Evolutionary conservation across 163 green algal genomes (phyloP).

Genomic region (Coccomyxa subellipsoidea): DNA sequence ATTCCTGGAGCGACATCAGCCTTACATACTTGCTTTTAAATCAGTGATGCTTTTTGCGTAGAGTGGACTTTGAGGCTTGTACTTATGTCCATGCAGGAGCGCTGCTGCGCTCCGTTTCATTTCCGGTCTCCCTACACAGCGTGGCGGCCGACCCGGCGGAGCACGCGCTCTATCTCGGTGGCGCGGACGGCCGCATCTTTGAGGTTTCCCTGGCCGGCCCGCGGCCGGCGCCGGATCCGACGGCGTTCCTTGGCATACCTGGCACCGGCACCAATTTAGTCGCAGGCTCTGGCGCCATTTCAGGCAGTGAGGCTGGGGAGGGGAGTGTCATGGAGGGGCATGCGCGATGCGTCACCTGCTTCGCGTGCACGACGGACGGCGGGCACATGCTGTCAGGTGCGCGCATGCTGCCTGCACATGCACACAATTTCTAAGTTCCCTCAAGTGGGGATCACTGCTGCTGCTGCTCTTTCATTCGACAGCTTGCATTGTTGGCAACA

Average conservation of each 20-base stretch:
- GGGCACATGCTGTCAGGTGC: conserved; percentile 20
- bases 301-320: neutral
- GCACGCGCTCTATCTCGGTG: conserved; percentile 61
- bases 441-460: neutral
- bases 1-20: too few species aligned
- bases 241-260: neutral
- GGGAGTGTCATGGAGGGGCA: conserved; percentile 28
- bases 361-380: conserved; percentile 26
- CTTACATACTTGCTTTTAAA: too few species aligned
- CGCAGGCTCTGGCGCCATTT: neutral
- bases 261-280: too few species aligned
- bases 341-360: conserved; percentile 18
- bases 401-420: neutral
- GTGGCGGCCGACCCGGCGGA: conserved; percentile 64
- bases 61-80: too few species aligned
- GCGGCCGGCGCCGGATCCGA: neutral
- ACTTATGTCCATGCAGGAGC: conserved; percentile 21
- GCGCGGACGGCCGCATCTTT: conserved; percentile 65
- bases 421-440: too few species aligned
- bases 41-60: too few species aligned
- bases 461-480: too few species aligned
- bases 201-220: conserved; percentile 34
- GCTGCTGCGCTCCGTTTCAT: conserved; percentile 53
- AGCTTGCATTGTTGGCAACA: too few species aligned
- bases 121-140: conserved; percentile 57